Percentiles rank a stretch among this genome's conserved stretches.
Evolutionary conservation across 1,284 basidiomycete species (phyloP).

Genomic region (Austroboletus sp.): DNA sequence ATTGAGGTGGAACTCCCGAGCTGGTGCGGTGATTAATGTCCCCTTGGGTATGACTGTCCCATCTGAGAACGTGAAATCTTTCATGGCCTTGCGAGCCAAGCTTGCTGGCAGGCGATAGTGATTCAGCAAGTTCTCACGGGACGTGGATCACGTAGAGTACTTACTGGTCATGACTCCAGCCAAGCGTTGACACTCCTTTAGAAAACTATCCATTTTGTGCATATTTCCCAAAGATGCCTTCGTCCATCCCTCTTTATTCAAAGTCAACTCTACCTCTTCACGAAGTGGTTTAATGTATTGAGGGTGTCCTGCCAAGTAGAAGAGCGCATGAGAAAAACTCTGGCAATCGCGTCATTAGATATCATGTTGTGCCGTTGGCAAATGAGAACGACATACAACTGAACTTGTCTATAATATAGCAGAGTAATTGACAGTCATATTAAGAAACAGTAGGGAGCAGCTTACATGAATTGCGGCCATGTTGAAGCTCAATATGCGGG

Average conservation of each 20-base stretch:
- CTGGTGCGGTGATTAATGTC: neutral
- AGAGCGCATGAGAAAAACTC: conserved; percentile 35
- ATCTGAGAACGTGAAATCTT: neutral
- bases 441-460: too few species aligned
- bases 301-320: conserved; percentile 34
- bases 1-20: neutral
- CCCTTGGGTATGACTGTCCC: neutral
- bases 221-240: conserved; percentile 37
- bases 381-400: neutral
- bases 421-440: too few species aligned
- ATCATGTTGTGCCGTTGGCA: neutral
- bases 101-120: neutral
- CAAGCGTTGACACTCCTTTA: conserved; percentile 30
- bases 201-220: conserved; percentile 42
- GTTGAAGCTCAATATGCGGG: conserved; percentile 32
- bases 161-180: neutral
- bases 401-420: neutral
- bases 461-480: conserved; percentile 35
- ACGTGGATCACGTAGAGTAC: neutral
- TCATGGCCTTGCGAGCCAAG: neutral
- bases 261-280: conserved; percentile 36
- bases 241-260: conserved; percentile 37
- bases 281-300: conserved; percentile 36
- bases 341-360: neutral
- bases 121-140: neutral